Conservation (phyloP, 345 rosid genomes). For the Raphanus raphanistrum region DNA sequence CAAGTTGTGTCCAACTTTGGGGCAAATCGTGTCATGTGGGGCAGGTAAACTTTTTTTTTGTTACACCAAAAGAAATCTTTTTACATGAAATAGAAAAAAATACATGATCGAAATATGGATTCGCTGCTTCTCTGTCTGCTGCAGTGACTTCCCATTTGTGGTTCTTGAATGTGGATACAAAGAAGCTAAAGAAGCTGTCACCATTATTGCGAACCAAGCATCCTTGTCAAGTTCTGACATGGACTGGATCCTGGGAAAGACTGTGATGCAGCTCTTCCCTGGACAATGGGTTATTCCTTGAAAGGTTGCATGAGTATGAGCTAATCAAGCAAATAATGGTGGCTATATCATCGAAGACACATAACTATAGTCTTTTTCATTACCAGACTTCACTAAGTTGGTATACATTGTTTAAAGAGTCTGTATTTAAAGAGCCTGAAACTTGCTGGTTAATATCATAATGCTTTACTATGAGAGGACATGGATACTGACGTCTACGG, state of each 20-base stretch:
- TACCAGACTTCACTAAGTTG: too few species aligned
- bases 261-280: conserved; percentile 62
- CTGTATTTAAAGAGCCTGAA: not conserved
- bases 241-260: conserved; percentile 75
- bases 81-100: conserved; percentile 15
- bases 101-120: not conserved
- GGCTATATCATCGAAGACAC: not conserved
- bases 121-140: conserved; percentile 12
- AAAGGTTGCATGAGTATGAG: conserved; percentile 18
- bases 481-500: not conserved
- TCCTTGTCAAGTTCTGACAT: conserved; percentile 62
- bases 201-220: conserved; percentile 48
- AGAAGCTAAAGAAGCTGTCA: conserved; percentile 70
- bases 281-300: conserved; percentile 54
- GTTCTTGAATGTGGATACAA: conserved; percentile 84
- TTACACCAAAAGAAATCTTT: not conserved
- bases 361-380: too few species aligned
- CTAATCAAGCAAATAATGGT: conserved; percentile 2
- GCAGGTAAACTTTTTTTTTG: conserved; percentile 50
- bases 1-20: conserved; percentile 67
- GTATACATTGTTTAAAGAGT: not conserved
- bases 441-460: conserved; percentile 19
- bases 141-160: conserved; percentile 87
- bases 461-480: not conserved
- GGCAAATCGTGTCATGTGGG: conserved; percentile 88